Evolutionary conservation across 768 basidiomycete genomes (phyloP).

Genomic region (Dioszegia aurantiaca): DNA sequence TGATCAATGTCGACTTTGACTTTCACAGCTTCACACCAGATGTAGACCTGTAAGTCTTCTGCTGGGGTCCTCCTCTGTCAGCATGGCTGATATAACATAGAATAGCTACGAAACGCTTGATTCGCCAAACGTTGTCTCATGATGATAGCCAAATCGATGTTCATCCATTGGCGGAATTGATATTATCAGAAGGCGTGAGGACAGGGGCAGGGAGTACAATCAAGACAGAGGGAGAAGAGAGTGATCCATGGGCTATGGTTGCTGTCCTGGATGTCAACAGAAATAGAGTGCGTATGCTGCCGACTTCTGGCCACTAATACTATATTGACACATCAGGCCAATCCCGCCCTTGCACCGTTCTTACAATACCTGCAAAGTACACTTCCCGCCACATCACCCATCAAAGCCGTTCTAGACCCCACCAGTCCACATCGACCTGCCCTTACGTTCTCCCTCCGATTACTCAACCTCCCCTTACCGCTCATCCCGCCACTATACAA

Average conservation of each 20-base stretch:
- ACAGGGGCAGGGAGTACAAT: constrained; percentile 69
- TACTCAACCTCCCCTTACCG: constrained; percentile 95
- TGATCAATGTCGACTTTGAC: constrained; percentile 86
- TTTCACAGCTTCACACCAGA: constrained; percentile 85
- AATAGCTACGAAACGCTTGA: constrained; percentile 59
- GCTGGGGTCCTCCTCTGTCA: no score
- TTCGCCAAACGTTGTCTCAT: constrained; percentile 63
- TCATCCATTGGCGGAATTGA: constrained; percentile 72
- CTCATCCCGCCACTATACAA: constrained; percentile 86
- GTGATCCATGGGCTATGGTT: constrained; percentile 85
- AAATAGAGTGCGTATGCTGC: constrained; percentile 60
- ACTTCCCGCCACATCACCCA: constrained; percentile 59
- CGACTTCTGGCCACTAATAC: no score
- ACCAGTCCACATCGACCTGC: constrained; percentile 61
- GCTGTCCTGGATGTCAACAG: constrained; percentile 75
- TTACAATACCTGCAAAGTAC: constrained; percentile 66
- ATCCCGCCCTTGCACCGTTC: constrained; percentile 69
- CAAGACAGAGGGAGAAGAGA: constrained; percentile 84
- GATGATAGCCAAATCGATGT: constrained; percentile 73
- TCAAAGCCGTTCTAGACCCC: constrained; percentile 58
- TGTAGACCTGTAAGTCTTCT: constrained; percentile 66
- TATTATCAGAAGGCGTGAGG: constrained; percentile 65
- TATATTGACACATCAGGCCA: no score
- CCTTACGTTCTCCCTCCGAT: constrained; percentile 77
- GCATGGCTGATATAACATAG: constrained; percentile 25